Base-by-base conservation (phyloP, 2,329 filamentous ascomycete species). In the Colletotrichum gloeosporioides region DNA sequence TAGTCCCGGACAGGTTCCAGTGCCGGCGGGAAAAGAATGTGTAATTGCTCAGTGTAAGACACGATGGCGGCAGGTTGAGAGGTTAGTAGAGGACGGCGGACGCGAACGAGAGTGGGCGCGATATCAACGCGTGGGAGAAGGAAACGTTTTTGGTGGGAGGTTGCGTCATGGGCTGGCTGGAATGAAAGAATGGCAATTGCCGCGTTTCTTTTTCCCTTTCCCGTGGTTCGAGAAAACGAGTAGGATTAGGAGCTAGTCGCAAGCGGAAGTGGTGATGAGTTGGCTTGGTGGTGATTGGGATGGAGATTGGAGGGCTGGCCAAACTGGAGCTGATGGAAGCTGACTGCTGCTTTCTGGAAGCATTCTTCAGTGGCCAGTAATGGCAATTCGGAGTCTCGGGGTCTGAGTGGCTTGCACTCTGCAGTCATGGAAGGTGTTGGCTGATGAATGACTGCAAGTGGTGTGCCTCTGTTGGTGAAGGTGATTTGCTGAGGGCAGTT, bases 11-110 rank as follows among this genome's bases (percentile, higher is more conserved):
- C 36, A 31, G 57, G 73, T n/a, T 31, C 39, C 36, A 49, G 39
- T 73, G 44, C 44, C 44, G 59, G 44, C 44, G 57, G 25, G 31
- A 36, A 73, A 76, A 49, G 70, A 69, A 69, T 76, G 70, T 65
- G 73, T 73, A 69, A 76, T 76, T 69, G 49, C 49, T 65, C 69
- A 44, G n/a, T 69, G 70, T 73, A 76, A 76, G 64, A 69, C 59
- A 61, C 44, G 44, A 64, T 15, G 32, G 16, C 57, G 15, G 44
- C 44, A 49, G 44, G 44, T 49, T 49, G 44, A 39, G 39, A 22
- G 27, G n/a, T 25, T 29, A 18, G 31, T 29, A 53, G 29, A 22
- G 59, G 44, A 57, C 18, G 57, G 55, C 55, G 49, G 44, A 62
- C 49, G 68, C 59, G 71, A 71, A n/a, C 31, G 29, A 27, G n/a